A percentile compares a stretch with the other conserved stretches of the same genome.
These are phyloP conservation scores for Aphanoascus verrucosus DNA, from an alignment of 2,329 filamentous ascomycete genomes.

Conservation along the genomic window DNA sequence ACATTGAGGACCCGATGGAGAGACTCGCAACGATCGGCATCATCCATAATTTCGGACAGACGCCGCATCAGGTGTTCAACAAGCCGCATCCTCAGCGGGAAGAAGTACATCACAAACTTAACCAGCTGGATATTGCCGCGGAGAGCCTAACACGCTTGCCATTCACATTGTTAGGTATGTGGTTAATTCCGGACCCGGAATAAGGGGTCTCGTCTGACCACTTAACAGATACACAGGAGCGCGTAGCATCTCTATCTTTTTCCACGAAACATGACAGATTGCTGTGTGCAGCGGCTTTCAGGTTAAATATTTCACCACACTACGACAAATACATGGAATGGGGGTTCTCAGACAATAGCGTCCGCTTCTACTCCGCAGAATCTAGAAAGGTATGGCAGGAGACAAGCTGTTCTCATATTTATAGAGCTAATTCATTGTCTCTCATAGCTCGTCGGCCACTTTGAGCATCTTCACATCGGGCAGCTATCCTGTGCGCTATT, in stretches of 20 bases:
- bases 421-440: background rate
- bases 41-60: slow-evolving; percentile 98
- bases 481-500: slow-evolving; percentile 76
- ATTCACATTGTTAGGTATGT: slow-evolving; percentile 58
- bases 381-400: slow-evolving; percentile 52
- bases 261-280: slow-evolving; percentile 71
- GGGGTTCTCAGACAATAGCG: slow-evolving; percentile 86
- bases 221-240: slow-evolving; percentile 56
- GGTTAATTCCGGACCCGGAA: no score
- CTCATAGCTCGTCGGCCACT: slow-evolving; percentile 61
- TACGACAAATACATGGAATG: slow-evolving; percentile 92
- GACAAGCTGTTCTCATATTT: background rate
- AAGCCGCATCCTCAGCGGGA: slow-evolving; percentile 70
- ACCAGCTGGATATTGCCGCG: slow-evolving; percentile 65
- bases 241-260: slow-evolving; percentile 67
- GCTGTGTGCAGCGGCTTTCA: slow-evolving; percentile 71
- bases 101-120: slow-evolving; percentile 51
- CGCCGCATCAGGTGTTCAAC: slow-evolving; percentile 85
- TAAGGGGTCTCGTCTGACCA: slow-evolving; percentile 9
- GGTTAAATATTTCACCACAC: slow-evolving; percentile 71
- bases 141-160: slow-evolving; percentile 67
- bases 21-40: slow-evolving; percentile 82
- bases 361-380: slow-evolving; percentile 82
- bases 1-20: slow-evolving; percentile 79
- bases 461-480: slow-evolving; percentile 86